Evolutionary conservation across 768 basidiomycete species (phyloP).

Genomic region (Candolleomyces aberdarensis): DNA sequence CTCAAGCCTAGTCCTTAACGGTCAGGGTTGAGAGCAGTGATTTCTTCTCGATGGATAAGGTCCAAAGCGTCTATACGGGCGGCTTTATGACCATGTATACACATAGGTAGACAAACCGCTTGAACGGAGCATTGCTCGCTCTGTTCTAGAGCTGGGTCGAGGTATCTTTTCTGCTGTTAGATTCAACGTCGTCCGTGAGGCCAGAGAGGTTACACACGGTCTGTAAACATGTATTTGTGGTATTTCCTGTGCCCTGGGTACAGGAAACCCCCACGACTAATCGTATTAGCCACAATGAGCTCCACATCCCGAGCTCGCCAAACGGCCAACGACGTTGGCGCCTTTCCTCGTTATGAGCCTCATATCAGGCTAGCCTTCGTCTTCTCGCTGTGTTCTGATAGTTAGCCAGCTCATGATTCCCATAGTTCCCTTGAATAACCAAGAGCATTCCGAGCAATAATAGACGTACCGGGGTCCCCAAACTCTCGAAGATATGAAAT

Average conservation of each 20-base stretch:
- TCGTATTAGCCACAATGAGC: slow-evolving; percentile 55
- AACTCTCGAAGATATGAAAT: no score
- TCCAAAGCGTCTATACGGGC: slow-evolving; percentile 87
- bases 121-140: slow-evolving; percentile 65
- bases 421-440: no score
- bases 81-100: slow-evolving; percentile 83
- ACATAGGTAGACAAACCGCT: slow-evolving; percentile 87
- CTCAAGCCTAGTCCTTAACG: slow-evolving; percentile 64
- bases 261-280: slow-evolving; percentile 79
- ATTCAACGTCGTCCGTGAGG: not conserved
- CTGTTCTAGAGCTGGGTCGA: slow-evolving; percentile 65
- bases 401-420: no score
- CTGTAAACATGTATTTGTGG: slow-evolving; percentile 60
- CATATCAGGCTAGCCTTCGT: no score
- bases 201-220: slow-evolving; percentile 48
- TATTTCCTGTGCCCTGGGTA: slow-evolving; percentile 66
- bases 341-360: not conserved
- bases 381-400: no score
- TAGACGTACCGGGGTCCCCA: no score
- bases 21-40: slow-evolving; percentile 66
- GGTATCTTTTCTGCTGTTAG: slow-evolving; percentile 45
- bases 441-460: no score
- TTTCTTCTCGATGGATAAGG: slow-evolving; percentile 79
- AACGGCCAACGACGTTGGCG: not conserved
- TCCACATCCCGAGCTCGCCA: not conserved